Evolutionary conservation across 192 early-diverging fungal species (phyloP), one percentile per base, ranked within the genome.

Genomic region (Backusella tuberculispora): DNA sequence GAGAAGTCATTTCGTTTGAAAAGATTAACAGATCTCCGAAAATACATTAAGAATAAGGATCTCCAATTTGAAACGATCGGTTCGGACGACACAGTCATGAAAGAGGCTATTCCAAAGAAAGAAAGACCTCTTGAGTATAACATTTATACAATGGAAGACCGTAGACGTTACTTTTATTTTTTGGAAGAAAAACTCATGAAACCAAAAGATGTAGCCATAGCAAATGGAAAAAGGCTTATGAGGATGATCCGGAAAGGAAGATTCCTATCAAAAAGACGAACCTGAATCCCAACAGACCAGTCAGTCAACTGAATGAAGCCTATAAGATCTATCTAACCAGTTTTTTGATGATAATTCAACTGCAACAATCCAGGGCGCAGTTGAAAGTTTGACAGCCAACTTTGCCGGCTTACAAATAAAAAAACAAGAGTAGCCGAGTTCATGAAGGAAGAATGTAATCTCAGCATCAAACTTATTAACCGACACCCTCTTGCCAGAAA

Each of bases 341-440:
- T 7, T 42, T 42, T 42, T 42, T 42, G 7, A 42, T 64, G n/a
- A 64, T 6, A 21, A 64, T 64, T 6, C 63, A 24, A 24, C 63
- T 64, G 63, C 63, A 64, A 64, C 63, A 6, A 34, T 64, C 26
- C 63, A 64, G 63, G 63, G n/a, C n/a, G n/a, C n/a, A n/a, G n/a
- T n/a, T n/a, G n/a, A n/a, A n/a, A n/a, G n/a, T n/a, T n/a, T n/a
- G n/a, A n/a, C n/a, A n/a, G n/a, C n/a, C n/a, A n/a, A n/a, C n/a
- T n/a, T n/a, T n/a, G n/a, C n/a, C n/a, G n/a, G n/a, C n/a, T n/a
- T n/a, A n/a, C n/a, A n/a, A n/a, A n/a, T n/a, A 42, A 42, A 42
- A n/a, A n/a, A n/a, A n/a, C n/a, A n/a, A n/a, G n/a, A n/a, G n/a
- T n/a, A n/a, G n/a, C n/a, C n/a, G n/a, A n/a, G n/a, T n/a, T n/a